These are phyloP conservation scores for Globisporangium rhizosaccharum DNA, from an alignment of 352 stramenopile genomes.

Conservation along the genomic window DNA sequence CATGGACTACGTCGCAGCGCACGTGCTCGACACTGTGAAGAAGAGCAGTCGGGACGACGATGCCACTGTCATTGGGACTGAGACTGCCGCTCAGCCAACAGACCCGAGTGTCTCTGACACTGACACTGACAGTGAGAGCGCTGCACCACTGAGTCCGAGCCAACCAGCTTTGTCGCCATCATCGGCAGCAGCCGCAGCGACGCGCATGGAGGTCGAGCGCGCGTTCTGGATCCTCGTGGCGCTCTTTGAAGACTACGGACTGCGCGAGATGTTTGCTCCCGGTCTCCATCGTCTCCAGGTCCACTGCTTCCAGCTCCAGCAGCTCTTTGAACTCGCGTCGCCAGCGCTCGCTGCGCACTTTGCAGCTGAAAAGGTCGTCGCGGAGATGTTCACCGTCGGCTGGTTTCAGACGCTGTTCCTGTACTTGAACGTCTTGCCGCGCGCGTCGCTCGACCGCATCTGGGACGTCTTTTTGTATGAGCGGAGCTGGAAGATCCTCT, in stretches of 20 bases:
- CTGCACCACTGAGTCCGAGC: constrained; percentile 18
- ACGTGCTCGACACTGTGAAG: constrained; percentile 80
- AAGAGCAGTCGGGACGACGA: constrained; percentile 46
- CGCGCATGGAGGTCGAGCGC: constrained; percentile 50
- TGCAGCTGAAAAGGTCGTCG: constrained; percentile 65
- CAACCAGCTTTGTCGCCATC: neutral
- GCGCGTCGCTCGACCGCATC: constrained; percentile 64
- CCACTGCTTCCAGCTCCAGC: constrained; percentile 79
- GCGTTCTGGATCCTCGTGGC: constrained; percentile 79
- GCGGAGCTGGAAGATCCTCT: constrained; percentile 84
- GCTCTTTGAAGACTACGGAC: constrained; percentile 75
- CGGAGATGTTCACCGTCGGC: constrained; percentile 86
- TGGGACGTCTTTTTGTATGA: constrained; percentile 86
- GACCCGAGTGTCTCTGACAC: constrained; percentile 6
- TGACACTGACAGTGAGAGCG: constrained; percentile 10
- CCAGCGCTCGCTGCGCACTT: constrained; percentile 67
- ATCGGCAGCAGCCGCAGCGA: constrained; percentile 26
- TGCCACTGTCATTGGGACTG: constrained; percentile 1
- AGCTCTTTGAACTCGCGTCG: constrained; percentile 51
- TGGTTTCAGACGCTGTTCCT: constrained; percentile 88
- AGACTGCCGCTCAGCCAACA: neutral
- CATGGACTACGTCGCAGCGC: constrained; percentile 85
- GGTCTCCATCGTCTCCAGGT: constrained; percentile 65
- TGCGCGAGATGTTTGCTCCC: constrained; percentile 77
- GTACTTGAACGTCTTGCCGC: constrained; percentile 79